These are phyloP conservation scores for Immersiella caudata DNA, from an alignment of 495 filamentous ascomycete species.

Conservation along the genomic window DNA sequence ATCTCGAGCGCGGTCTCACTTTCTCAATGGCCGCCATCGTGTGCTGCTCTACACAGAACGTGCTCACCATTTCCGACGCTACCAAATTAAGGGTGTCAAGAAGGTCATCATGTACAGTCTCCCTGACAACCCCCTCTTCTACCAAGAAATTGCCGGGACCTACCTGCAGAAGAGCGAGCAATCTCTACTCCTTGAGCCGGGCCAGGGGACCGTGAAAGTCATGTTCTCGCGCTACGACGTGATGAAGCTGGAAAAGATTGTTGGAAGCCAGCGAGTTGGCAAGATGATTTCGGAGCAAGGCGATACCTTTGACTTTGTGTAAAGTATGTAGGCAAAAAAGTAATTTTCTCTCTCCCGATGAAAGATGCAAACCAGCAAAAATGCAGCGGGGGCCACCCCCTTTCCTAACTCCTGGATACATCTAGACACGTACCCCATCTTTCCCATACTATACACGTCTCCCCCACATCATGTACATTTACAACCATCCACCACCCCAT, in stretches of 20 bases:
- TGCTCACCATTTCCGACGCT: constrained; percentile 90
- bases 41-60: constrained; percentile 90
- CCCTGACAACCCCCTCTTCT: constrained; percentile 88
- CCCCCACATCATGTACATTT: constrained; percentile 13
- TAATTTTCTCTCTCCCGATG: constrained; percentile 9
- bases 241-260: constrained; percentile 85
- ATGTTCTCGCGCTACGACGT: constrained; percentile 89
- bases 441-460: constrained; percentile 17
- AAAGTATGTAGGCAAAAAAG: constrained; percentile 5
- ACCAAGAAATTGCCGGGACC: constrained; percentile 80
- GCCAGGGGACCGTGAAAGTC: constrained; percentile 62
- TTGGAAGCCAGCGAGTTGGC: constrained; percentile 76
- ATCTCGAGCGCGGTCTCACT: constrained; percentile 82
- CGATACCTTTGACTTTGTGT: constrained; percentile 86
- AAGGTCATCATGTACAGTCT: constrained; percentile 82
- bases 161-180: constrained; percentile 61
- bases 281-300: constrained; percentile 73
- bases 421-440: constrained; percentile 1
- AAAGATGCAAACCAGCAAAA: background rate
- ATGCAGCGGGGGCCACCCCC: constrained; percentile 1
- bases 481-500: background rate
- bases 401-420: background rate
- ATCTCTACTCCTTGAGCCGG: constrained; percentile 52
- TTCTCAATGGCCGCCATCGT: constrained; percentile 77
- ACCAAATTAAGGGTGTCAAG: constrained; percentile 75